A percentile compares a stretch with the other conserved stretches of the same genome.
phyloP scores from a whole-genome alignment of 1,139 yeast species.

The Nakaseomyces glabratus region DNA sequence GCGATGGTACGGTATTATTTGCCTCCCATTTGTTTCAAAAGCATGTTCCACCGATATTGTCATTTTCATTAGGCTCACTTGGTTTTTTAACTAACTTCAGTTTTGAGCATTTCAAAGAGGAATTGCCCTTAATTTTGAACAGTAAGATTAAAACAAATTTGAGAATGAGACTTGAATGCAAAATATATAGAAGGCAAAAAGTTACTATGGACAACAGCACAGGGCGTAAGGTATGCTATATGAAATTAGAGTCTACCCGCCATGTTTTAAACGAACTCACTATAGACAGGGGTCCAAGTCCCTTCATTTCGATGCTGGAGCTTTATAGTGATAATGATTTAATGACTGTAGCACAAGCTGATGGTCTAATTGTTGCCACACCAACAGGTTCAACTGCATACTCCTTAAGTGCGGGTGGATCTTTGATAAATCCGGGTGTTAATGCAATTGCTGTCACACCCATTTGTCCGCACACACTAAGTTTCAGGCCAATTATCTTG shows the following conservation, averaged over 20 bases:
- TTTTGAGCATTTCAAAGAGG: conserved; percentile 57
- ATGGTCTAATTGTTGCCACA: conserved; percentile 78
- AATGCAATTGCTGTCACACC: conserved; percentile 87
- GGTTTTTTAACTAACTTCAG: conserved; percentile 76
- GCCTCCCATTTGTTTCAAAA: conserved; percentile 72
- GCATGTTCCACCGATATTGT: conserved; percentile 80
- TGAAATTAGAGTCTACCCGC: conserved; percentile 56
- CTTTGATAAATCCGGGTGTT: conserved; percentile 82
- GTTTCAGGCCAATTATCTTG: conserved; percentile 75
- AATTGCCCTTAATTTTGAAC: conserved; percentile 47
- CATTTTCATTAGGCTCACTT: conserved; percentile 70
- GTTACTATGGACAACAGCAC: conserved; percentile 16
- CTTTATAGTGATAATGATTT: conserved; percentile 73
- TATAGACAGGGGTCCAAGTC: conserved; percentile 82
- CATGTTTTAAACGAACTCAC: conserved; percentile 80
- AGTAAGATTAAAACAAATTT: conserved; percentile 70
- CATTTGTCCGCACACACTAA: conserved; percentile 83
- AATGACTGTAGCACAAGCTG: conserved; percentile 82
- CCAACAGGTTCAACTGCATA: conserved; percentile 94
- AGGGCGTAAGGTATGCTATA: conserved; percentile 36
- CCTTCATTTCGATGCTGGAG: conserved; percentile 76
- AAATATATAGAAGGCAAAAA: conserved; percentile 36
- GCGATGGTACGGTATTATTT: conserved; percentile 82
- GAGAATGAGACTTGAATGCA: conserved; percentile 73
- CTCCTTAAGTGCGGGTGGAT: conserved; percentile 84